Percentiles rank a stretch among this genome's conserved stretches.
Evolutionary conservation across 345 rosid genomes (phyloP).

Genomic region (Populus simonii): DNA sequence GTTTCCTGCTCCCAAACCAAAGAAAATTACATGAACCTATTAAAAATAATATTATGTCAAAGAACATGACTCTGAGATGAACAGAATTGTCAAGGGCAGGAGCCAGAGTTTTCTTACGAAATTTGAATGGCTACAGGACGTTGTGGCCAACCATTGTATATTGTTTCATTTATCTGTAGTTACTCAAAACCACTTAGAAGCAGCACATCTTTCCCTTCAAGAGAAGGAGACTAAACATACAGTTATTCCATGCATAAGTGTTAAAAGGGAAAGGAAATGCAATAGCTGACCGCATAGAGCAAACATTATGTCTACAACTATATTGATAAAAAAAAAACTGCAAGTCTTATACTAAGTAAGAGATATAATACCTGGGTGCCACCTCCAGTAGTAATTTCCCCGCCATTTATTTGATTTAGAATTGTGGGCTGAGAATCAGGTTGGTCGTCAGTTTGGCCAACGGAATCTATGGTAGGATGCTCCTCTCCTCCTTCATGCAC

Average conservation of each 20-base stretch:
- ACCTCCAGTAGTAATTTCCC: conserved; percentile 40
- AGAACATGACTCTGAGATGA: neutral
- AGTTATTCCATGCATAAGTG: neutral
- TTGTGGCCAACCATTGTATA: neutral
- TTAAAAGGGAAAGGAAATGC: neutral
- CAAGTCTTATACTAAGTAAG: neutral
- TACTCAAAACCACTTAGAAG: neutral
- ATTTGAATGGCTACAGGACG: neutral
- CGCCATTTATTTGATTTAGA: conserved; percentile 33
- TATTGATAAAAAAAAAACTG: neutral
- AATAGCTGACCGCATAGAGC: neutral
- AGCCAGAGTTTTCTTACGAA: neutral
- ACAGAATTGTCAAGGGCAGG: neutral
- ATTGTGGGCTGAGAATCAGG: conserved; percentile 39
- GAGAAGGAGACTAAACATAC: neutral
- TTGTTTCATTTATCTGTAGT: neutral
- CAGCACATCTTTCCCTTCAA: neutral
- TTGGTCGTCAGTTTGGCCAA: conserved; percentile 33
- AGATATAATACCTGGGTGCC: conserved; percentile 48
- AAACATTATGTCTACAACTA: neutral
- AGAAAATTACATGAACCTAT: neutral
- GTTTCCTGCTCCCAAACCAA: neutral
- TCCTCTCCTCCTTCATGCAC: conserved; percentile 43
- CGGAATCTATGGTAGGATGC: conserved; percentile 33
- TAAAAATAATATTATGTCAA: neutral